Conservation (phyloP, 257 asterid species). For the Solanum verrucosum region DNA sequence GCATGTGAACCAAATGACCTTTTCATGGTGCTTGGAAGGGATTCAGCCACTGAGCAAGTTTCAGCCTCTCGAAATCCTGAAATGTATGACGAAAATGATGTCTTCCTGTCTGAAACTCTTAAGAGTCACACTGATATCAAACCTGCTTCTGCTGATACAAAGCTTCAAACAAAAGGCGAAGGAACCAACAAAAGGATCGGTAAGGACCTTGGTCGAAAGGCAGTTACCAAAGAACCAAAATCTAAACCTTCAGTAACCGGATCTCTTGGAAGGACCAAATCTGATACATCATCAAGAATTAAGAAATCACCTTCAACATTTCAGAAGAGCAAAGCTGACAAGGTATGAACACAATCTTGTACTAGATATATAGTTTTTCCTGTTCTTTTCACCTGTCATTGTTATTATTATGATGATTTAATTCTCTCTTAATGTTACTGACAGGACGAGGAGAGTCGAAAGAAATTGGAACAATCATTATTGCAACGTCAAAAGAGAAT, state of each 20-base stretch:
- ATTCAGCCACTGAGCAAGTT: constrained; percentile 31
- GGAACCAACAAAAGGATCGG: constrained; percentile 9
- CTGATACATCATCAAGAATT: constrained; percentile 29
- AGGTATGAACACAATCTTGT: constrained; percentile 24
- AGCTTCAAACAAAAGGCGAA: constrained; percentile 13
- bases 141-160: constrained; percentile 16
- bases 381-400: background rate
- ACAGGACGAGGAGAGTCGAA: constrained; percentile 67
- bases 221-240: constrained; percentile 22
- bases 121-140: constrained; percentile 8
- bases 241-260: constrained; percentile 25
- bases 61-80: constrained; percentile 32
- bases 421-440: background rate
- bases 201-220: constrained; percentile 25
- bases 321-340: constrained; percentile 38
- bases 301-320: constrained; percentile 19
- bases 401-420: background rate
- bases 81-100: constrained; percentile 35
- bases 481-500: constrained; percentile 67
- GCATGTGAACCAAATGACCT: constrained; percentile 65
- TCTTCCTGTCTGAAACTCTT: constrained; percentile 21
- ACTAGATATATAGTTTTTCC: background rate
- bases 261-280: constrained; percentile 45
- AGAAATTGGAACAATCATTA: constrained; percentile 53
- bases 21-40: constrained; percentile 51